Evolutionary conservation across 768 basidiomycete species (phyloP).

Genomic region (Termitomyces sp.): DNA sequence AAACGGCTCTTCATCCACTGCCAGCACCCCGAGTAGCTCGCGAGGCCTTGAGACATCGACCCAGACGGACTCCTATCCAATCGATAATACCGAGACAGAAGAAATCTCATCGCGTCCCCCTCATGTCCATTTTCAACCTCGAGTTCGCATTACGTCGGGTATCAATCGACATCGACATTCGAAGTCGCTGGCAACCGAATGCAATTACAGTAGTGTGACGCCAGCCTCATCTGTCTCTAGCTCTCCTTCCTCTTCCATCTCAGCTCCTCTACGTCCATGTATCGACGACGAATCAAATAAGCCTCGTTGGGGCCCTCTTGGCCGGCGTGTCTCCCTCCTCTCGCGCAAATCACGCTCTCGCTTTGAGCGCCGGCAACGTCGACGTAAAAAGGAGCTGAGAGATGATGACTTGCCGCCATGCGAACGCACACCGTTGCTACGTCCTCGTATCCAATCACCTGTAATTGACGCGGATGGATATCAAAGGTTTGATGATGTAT

Average conservation of each 20-base stretch:
- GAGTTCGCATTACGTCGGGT: slow-evolving; percentile 75
- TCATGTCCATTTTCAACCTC: slow-evolving; percentile 63
- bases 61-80: slow-evolving; percentile 4
- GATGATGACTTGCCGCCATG: slow-evolving; percentile 8
- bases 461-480: slow-evolving; percentile 1
- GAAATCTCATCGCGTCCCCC: slow-evolving; percentile 14
- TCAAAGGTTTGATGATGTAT: slow-evolving; percentile 4
- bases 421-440: slow-evolving; percentile 36
- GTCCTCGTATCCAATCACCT: slow-evolving; percentile 8
- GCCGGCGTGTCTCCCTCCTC: slow-evolving; percentile 43
- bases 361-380: slow-evolving; percentile 12
- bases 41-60: slow-evolving; percentile 15
- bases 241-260: slow-evolving; percentile 77
- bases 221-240: slow-evolving; percentile 42
- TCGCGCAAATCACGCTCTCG: slow-evolving; percentile 20
- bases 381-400: slow-evolving; percentile 2
- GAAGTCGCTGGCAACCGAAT: background rate
- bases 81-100: slow-evolving; percentile 4
- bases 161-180: slow-evolving; percentile 41
- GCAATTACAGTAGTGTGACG: background rate
- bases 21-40: slow-evolving; percentile 15
- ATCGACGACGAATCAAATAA: slow-evolving; percentile 37
- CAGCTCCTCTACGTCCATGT: slow-evolving; percentile 66
- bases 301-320: slow-evolving; percentile 58
- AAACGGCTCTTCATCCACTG: slow-evolving; percentile 3